Percentiles rank a stretch among this genome's conserved stretches.
Evolutionary conservation across 129 eudicot species (phyloP).

Genomic region (Lactuca saligna): DNA sequence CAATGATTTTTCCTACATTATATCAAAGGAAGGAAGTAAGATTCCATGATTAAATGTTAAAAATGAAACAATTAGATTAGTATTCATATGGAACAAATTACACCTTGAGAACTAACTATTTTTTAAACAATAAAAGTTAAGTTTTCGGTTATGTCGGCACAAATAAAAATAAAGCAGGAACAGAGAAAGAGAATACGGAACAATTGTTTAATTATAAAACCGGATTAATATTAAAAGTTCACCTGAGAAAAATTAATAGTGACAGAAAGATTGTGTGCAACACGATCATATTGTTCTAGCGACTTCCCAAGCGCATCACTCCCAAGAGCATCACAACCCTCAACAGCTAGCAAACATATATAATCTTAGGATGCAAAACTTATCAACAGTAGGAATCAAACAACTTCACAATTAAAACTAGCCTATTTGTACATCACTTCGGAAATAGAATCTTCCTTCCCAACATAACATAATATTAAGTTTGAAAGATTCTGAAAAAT

Average conservation of each 20-base stretch:
- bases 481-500: background rate
- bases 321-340: conserved; percentile 99
- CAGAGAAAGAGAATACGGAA: background rate
- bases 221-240: background rate
- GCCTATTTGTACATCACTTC: no score
- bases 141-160: no score
- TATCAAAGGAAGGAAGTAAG: background rate
- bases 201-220: background rate
- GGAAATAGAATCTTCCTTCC: no score
- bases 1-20: conserved; percentile 80
- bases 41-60: background rate
- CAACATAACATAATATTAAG: no score
- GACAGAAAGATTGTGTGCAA: conserved; percentile 88
- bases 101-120: no score
- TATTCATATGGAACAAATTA: no score
- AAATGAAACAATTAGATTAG: conserved; percentile 28
- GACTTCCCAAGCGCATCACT: conserved; percentile 92
- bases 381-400: no score
- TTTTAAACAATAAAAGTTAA: no score
- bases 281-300: conserved; percentile 90
- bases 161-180: no score
- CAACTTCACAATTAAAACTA: no score
- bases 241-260: conserved; percentile 95
- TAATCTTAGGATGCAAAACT: conserved; percentile 46
- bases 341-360: conserved; percentile 92